phyloP scores from a whole-genome alignment of 176 grass and related monocot species.

The Guadua angustifolia region DNA sequence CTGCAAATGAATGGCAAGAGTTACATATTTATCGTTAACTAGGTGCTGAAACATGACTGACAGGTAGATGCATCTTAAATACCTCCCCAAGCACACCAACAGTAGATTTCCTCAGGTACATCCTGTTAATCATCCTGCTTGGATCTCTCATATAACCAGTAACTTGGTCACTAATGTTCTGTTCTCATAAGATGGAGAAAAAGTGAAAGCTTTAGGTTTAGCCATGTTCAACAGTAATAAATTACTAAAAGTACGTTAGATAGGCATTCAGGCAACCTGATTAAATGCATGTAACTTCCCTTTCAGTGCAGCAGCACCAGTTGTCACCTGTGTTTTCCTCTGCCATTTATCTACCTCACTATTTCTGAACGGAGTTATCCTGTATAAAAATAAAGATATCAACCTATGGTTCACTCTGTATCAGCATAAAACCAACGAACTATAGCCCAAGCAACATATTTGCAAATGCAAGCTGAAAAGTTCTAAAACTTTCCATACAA shows the following conservation, averaged over 20 bases:
- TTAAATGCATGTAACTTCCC: slow-evolving; percentile 72
- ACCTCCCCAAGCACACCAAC: slow-evolving; percentile 71
- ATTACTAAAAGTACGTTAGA: slow-evolving; percentile 20
- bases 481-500: slow-evolving; percentile 7
- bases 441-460: background rate
- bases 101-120: slow-evolving; percentile 61
- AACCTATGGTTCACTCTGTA: background rate
- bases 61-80: slow-evolving; percentile 35
- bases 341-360: slow-evolving; percentile 93
- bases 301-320: slow-evolving; percentile 84
- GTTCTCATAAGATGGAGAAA: slow-evolving; percentile 32
- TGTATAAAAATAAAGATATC: slow-evolving; percentile 42
- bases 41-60: slow-evolving; percentile 5
- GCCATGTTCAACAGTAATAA: slow-evolving; percentile 3
- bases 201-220: background rate
- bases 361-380: slow-evolving; percentile 76
- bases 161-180: slow-evolving; percentile 88
- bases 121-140: slow-evolving; percentile 80
- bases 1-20: slow-evolving; percentile 46
- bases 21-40: slow-evolving; percentile 11
- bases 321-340: slow-evolving; percentile 86
- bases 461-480: background rate
- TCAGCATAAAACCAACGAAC: background rate
- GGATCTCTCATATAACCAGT: slow-evolving; percentile 82
- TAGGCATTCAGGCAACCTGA: slow-evolving; percentile 58